Percentiles rank a stretch among this genome's conserved stretches.
Evolutionary conservation across 306 rosid species (phyloP).

Genomic region (Erythrophleum fordii): DNA sequence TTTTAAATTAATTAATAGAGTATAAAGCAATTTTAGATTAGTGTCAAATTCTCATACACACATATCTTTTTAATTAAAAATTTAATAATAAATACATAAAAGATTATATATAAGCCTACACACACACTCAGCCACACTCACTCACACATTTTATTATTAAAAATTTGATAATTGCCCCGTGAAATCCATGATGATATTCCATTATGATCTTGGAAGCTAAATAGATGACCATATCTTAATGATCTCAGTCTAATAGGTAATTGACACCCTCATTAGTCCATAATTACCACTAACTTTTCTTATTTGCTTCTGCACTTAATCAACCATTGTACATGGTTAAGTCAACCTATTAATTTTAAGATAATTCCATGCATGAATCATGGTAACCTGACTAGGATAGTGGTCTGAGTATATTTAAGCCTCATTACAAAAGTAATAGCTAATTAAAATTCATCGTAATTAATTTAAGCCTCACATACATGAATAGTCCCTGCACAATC

Average conservation of each 20-base stretch:
- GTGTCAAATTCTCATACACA: too few relatives aligned
- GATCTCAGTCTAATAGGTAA: constrained; percentile 38
- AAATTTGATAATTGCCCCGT: constrained; percentile 30
- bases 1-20: too few relatives aligned
- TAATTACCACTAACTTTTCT: constrained; percentile 28
- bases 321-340: background rate
- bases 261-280: constrained; percentile 28
- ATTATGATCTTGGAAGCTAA: constrained; percentile 51
- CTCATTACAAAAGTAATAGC: constrained; percentile 3
- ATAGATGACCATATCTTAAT: constrained; percentile 33
- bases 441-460: constrained; percentile 12
- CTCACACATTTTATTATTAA: too few relatives aligned
- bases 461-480: background rate
- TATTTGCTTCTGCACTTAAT: constrained; percentile 32
- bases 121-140: too few relatives aligned
- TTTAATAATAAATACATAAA: too few relatives aligned
- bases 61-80: too few relatives aligned
- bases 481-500: background rate
- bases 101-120: too few relatives aligned
- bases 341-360: constrained; percentile 23
- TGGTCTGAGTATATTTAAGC: constrained; percentile 17
- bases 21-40: too few relatives aligned
- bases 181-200: constrained; percentile 46
- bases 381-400: constrained; percentile 21
- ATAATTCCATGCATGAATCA: constrained; percentile 37